Evolutionary conservation across 176 grass and related monocot genomes (phyloP).

Genomic region (Aechmea fasciata): DNA sequence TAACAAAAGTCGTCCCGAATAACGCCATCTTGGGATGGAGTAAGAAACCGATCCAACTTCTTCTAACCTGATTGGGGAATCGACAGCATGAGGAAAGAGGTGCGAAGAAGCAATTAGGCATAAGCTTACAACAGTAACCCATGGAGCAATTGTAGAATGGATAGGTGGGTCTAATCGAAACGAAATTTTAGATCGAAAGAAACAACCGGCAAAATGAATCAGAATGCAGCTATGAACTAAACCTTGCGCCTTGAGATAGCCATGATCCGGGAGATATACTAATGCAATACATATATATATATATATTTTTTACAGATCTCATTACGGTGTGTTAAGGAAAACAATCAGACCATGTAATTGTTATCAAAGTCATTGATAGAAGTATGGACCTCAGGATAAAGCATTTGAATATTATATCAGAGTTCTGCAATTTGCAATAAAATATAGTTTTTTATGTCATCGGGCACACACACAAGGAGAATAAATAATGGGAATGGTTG

Average conservation of each 20-base stretch:
- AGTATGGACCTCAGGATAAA: too few species aligned
- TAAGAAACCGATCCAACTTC: conserved; percentile 20
- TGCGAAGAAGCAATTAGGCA: too few species aligned
- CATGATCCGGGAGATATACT: background rate
- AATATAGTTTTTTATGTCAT: too few species aligned
- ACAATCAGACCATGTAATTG: too few species aligned
- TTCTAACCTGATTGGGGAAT: conserved; percentile 13
- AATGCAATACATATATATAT: background rate
- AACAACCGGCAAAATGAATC: background rate
- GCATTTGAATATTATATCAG: too few species aligned
- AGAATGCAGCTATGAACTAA: background rate
- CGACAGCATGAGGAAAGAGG: background rate
- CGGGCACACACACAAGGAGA: too few species aligned
- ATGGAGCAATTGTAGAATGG: background rate
- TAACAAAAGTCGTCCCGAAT: conserved; percentile 25
- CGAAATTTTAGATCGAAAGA: background rate
- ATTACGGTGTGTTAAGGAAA: too few species aligned
- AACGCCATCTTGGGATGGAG: conserved; percentile 56
- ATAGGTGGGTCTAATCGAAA: background rate
- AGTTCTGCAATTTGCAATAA: too few species aligned
- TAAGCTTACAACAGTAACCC: background rate
- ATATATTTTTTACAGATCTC: too few species aligned
- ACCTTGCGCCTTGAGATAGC: background rate
- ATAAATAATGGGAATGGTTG: too few species aligned
- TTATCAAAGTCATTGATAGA: too few species aligned